A percentile compares a stretch with the other conserved stretches of the same genome.
Evolutionary conservation across 345 rosid genomes (phyloP).

Genomic region (Brassica cretica): DNA sequence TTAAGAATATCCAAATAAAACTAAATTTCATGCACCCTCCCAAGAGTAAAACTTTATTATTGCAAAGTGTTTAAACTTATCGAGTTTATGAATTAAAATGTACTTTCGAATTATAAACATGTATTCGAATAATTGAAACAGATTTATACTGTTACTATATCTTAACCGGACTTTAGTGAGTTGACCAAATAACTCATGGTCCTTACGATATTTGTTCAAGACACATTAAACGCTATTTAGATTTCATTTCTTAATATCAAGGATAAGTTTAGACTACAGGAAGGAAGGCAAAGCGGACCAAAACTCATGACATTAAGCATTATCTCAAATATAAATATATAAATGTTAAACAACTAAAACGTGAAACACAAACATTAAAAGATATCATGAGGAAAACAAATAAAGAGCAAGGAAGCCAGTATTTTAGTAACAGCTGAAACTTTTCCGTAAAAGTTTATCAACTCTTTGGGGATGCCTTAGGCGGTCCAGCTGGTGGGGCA

Average conservation of each 20-base stretch:
- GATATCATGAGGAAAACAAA: background rate
- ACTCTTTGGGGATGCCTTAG: conserved; percentile 73
- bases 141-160: too few species aligned
- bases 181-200: too few species aligned
- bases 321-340: conserved; percentile 5
- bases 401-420: conserved; percentile 7
- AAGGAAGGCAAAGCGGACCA: background rate
- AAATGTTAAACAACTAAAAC: conserved; percentile 3
- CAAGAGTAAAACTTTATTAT: too few species aligned
- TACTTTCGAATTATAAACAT: too few species aligned
- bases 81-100: too few species aligned
- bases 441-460: conserved; percentile 28
- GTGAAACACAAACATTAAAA: conserved; percentile 19
- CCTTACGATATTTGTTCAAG: too few species aligned
- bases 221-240: background rate
- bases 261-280: too few species aligned
- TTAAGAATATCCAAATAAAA: too few species aligned
- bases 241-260: background rate
- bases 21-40: too few species aligned
- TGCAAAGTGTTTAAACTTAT: too few species aligned
- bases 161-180: too few species aligned
- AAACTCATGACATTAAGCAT: background rate
- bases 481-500: conserved; percentile 58
- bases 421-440: conserved; percentile 22
- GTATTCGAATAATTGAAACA: too few species aligned